phyloP scores from a whole-genome alignment of 306 rosid genomes.

The Rubus parviflorus region DNA sequence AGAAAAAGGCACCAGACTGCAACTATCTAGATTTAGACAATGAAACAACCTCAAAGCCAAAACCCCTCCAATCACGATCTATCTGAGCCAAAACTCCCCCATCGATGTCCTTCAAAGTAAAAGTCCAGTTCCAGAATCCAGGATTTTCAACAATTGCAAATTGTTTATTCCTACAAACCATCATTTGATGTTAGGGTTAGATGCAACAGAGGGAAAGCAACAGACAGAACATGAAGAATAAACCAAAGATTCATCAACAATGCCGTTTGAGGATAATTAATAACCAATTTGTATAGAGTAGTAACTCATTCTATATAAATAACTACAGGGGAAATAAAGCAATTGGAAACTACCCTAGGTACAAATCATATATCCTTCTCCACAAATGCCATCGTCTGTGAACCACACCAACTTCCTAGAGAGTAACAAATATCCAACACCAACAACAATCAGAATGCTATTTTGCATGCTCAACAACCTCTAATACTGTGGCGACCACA shows the following conservation, averaged over 20 bases:
- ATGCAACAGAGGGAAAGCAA: slow-evolving; percentile 8
- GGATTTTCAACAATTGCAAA: slow-evolving; percentile 97
- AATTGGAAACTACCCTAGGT: slow-evolving; percentile 68
- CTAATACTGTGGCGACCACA: slow-evolving; percentile 6
- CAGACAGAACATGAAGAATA: not conserved
- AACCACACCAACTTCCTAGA: slow-evolving; percentile 93
- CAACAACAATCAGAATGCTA: slow-evolving; percentile 34
- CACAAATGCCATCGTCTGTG: slow-evolving; percentile 98
- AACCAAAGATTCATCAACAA: not conserved
- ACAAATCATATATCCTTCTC: slow-evolving; percentile 95
- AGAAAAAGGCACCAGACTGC: not conserved
- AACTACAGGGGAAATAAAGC: not conserved
- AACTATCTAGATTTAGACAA: not conserved
- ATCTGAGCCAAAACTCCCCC: slow-evolving; percentile 83
- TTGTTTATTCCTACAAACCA: slow-evolving; percentile 64
- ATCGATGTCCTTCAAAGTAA: slow-evolving; percentile 75
- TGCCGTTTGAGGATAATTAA: not conserved
- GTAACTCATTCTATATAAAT: not conserved
- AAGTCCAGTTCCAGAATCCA: slow-evolving; percentile 98
- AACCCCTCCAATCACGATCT: slow-evolving; percentile 98
- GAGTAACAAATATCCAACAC: slow-evolving; percentile 24
- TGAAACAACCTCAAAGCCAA: slow-evolving; percentile 87
- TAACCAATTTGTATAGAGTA: not conserved
- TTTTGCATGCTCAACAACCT: slow-evolving; percentile 19
- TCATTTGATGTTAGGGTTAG: slow-evolving; percentile 28